Percentiles rank a stretch among this genome's conserved stretches.
phyloP scores from a whole-genome alignment of 495 filamentous ascomycete genomes.

The Podospora fimiseda region DNA sequence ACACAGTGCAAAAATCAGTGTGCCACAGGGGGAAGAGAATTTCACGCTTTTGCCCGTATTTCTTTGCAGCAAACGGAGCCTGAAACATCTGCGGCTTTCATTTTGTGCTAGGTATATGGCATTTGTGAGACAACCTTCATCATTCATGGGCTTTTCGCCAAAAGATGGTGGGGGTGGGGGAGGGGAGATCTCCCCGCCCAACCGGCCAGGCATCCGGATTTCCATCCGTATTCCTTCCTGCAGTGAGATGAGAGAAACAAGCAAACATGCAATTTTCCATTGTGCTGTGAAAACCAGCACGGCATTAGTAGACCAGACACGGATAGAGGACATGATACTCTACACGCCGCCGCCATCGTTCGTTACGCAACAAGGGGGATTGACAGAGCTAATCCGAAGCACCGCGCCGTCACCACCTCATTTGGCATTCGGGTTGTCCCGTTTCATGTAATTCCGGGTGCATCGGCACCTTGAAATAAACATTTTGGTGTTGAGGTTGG shows the following conservation, averaged over 20 bases:
- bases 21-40: no score
- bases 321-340: neutral
- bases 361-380: neutral
- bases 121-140: no score
- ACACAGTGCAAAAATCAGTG: no score
- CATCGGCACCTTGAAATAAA: neutral
- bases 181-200: neutral
- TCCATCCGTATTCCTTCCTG: neutral
- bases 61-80: no score
- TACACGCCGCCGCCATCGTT: neutral
- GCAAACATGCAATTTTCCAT: neutral
- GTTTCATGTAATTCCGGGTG: neutral
- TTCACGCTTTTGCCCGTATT: no score
- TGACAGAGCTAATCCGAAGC: neutral
- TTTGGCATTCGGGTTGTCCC: neutral
- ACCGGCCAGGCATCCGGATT: neutral
- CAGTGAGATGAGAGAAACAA: neutral
- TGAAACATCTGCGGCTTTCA: no score
- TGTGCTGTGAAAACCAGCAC: neutral
- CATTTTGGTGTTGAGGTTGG: neutral
- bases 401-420: neutral
- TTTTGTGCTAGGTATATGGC: no score
- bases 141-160: no score
- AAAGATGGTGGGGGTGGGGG: no score
- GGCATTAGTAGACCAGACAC: neutral